Conservation (phyloP, 305 asterid genomes). For the Vinca major region DNA sequence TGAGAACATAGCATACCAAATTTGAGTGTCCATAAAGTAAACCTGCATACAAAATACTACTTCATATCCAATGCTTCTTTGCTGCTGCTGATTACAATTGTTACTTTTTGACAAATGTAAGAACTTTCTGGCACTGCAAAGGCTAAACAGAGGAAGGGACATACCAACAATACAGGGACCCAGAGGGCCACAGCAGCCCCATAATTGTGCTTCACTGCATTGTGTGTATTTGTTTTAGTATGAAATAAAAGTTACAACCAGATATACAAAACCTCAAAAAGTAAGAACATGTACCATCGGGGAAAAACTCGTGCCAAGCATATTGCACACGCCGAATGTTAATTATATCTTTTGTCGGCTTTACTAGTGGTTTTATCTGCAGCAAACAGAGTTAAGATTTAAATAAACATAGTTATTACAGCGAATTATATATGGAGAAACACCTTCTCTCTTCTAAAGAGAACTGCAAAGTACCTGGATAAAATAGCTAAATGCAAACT, state of each 20-base stretch:
- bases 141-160: conserved; percentile 18
- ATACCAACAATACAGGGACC: conserved; percentile 78
- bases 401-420: neutral
- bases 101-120: neutral
- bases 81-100: neutral
- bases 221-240: conserved; percentile 22
- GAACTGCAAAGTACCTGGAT: conserved; percentile 54
- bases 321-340: conserved; percentile 57
- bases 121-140: neutral
- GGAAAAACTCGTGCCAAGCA: conserved; percentile 96
- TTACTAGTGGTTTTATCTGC: conserved; percentile 86
- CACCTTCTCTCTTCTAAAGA: conserved; percentile 10
- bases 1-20: conserved; percentile 87
- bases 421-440: conserved; percentile 1
- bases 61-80: conserved; percentile 14
- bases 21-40: conserved; percentile 94
- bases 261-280: conserved; percentile 7
- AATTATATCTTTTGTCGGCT: conserved; percentile 81
- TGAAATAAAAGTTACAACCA: neutral
- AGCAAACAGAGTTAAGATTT: conserved; percentile 21
- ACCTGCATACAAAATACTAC: conserved; percentile 44
- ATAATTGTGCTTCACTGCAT: conserved; percentile 60
- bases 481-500: conserved; percentile 72
- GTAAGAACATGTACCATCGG: conserved; percentile 48
- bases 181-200: conserved; percentile 74